Conservation (phyloP, 768 basidiomycete species). For the Gloeophyllum trabeum region DNA sequence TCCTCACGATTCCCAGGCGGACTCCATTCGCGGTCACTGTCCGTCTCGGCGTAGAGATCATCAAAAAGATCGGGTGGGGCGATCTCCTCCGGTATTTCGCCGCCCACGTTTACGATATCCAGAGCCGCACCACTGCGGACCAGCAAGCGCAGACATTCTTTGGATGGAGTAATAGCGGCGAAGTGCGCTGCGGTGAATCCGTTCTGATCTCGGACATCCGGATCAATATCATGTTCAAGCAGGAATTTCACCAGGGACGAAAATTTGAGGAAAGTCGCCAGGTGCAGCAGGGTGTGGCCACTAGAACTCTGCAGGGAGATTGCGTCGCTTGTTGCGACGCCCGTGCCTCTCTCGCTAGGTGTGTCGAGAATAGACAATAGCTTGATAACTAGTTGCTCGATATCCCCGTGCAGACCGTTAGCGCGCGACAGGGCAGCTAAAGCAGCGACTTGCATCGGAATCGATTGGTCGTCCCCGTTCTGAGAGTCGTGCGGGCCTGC, state of each 20-base stretch:
- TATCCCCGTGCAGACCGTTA: slow-evolving; percentile 45
- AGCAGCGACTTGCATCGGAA: slow-evolving; percentile 46
- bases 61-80: slow-evolving; percentile 34
- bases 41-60: slow-evolving; percentile 16
- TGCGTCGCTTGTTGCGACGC: slow-evolving; percentile 36
- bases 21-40: slow-evolving; percentile 17
- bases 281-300: slow-evolving; percentile 84
- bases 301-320: slow-evolving; percentile 61
- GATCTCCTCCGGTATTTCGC: slow-evolving; percentile 60
- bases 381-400: slow-evolving; percentile 65
- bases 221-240: slow-evolving; percentile 56
- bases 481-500: slow-evolving; percentile 35
- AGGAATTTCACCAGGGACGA: slow-evolving; percentile 60
- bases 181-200: slow-evolving; percentile 89
- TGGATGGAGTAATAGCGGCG: slow-evolving; percentile 56
- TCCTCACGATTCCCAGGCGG: slow-evolving; percentile 23
- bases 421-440: slow-evolving; percentile 38
- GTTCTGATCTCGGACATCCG: slow-evolving; percentile 81
- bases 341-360: slow-evolving; percentile 31
- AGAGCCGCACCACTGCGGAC: slow-evolving; percentile 73
- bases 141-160: slow-evolving; percentile 53
- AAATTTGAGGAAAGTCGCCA: slow-evolving; percentile 75
- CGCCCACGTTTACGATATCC: slow-evolving; percentile 62
- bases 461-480: slow-evolving; percentile 17
- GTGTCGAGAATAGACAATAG: slow-evolving; percentile 71